Evolutionary conservation across 441 rosid species (phyloP).

Genomic region (Corymbia calophylla): DNA sequence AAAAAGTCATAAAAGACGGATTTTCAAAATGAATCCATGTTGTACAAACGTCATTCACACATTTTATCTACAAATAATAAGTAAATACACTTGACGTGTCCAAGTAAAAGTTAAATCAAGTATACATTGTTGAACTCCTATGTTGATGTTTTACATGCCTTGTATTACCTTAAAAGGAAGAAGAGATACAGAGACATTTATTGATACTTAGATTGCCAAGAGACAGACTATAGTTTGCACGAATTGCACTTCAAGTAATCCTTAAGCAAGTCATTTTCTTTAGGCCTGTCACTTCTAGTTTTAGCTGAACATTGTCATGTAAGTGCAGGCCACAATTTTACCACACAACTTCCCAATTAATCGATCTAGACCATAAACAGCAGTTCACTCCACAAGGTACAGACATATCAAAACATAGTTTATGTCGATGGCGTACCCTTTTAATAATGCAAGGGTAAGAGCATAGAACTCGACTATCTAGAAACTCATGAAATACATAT

Average conservation of each 20-base stretch:
- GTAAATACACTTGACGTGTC: not conserved
- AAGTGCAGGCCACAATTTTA: not conserved
- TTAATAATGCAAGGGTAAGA: accelerated
- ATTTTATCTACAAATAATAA: not conserved
- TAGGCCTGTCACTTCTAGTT: not conserved
- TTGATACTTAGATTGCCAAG: not conserved
- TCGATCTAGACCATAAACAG: not conserved
- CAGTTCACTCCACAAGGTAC: not conserved
- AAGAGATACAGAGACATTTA: not conserved
- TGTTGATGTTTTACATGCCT: not conserved
- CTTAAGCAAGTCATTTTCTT: not conserved
- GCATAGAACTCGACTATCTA: not conserved
- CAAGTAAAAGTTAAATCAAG: not conserved
- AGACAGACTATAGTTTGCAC: not conserved
- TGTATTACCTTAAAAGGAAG: not conserved
- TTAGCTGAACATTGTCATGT: not conserved
- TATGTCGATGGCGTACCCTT: not conserved
- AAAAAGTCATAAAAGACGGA: not conserved
- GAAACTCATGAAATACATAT: not conserved
- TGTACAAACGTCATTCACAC: not conserved
- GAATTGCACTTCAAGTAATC: not conserved
- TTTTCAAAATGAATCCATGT: not conserved
- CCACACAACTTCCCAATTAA: not conserved
- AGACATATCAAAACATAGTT: not conserved
- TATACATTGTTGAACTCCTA: not conserved